phyloP scores from a whole-genome alignment of 306 rosid genomes.

The Ziziphus jujuba region DNA sequence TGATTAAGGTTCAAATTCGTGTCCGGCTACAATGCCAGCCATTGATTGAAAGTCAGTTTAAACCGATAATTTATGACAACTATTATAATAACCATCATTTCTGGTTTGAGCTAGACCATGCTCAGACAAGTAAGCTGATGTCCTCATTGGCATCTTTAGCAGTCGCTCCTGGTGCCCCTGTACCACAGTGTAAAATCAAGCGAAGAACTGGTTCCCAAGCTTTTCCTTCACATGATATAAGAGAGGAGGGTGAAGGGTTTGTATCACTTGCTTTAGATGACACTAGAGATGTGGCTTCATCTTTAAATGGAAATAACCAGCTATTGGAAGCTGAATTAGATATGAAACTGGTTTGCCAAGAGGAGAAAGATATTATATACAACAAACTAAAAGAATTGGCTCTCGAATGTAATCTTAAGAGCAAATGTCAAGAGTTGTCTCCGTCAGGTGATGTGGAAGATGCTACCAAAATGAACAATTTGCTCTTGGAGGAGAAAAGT shows the following conservation, averaged over 20 bases:
- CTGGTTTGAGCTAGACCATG: constrained; percentile 84
- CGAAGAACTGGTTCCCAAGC: constrained; percentile 25
- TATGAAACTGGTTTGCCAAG: constrained; percentile 31
- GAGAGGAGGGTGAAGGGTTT: constrained; percentile 31
- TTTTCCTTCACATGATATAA: constrained; percentile 29
- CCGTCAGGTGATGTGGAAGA: constrained; percentile 17
- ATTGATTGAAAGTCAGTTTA: constrained; percentile 61
- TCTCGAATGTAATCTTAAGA: constrained; percentile 19
- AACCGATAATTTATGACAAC: constrained; percentile 52
- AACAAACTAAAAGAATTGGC: constrained; percentile 57
- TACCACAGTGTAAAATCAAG: constrained; percentile 26
- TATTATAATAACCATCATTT: constrained; percentile 50
- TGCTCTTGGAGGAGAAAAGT: constrained; percentile 6
- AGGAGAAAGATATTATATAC: constrained; percentile 38
- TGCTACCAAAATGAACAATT: neutral
- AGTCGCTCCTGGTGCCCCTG: constrained; percentile 37
- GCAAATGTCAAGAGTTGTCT: constrained; percentile 30
- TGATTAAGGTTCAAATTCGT: constrained; percentile 54
- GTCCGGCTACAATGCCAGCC: constrained; percentile 62
- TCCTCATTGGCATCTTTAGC: constrained; percentile 45
- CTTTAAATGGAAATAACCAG: constrained; percentile 33
- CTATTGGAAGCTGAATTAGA: constrained; percentile 32
- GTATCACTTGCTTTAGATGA: constrained; percentile 22
- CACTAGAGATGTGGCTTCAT: constrained; percentile 34
- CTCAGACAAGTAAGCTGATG: constrained; percentile 55